Evolutionary conservation across 495 filamentous ascomycete species (phyloP), one percentile per base, ranked within the genome.

Genomic region (Penicillium lividum): DNA sequence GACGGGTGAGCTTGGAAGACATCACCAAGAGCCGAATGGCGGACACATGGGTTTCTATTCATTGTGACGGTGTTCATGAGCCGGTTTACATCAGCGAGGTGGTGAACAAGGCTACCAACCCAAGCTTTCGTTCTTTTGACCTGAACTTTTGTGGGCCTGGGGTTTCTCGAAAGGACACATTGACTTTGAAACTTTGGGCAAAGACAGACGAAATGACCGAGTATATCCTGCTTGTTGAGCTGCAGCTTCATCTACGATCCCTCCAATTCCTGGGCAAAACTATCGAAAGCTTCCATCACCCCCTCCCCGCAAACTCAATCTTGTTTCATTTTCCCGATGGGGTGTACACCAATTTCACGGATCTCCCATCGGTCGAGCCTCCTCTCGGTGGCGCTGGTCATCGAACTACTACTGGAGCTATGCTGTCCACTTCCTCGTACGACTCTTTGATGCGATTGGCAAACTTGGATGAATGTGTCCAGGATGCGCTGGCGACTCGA

Each of bases 61-160:
- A 97, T 73, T 84, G 83, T 57, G 79, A 81, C 7, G 81, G 74
- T 2, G 69, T 81, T 46, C 72, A 82, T 38, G 86, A 90, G 18
- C 93, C 94, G 0, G 73, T 98, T 25, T 98, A 98, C 69, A 85
- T 96, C 68, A 97, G 92, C 73, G 94, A 98, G 75, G 76, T 89
- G 42, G 79, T 86, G 15, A 82, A 89, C 58, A 85, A 85, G 68
- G 82, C 90, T 15, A 93, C 90, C 81, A 98, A 98, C 73, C 93
- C 93, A 42, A 90, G 85, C 65, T 98, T 97, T 68, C 85, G 86
- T 42, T 85, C 87, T 57, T 95, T 98, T 70, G 91, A 98, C 58
- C 80, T 97, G 15, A 82, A 84, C 43, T 70, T 79, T 16, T 88
- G 83, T 53, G 87, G 86, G 0, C 84, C 90, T 10, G 68, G 69